Conservation (phyloP, 192 early-diverging fungal species). For the Phlyctochytrium planicorne region DNA sequence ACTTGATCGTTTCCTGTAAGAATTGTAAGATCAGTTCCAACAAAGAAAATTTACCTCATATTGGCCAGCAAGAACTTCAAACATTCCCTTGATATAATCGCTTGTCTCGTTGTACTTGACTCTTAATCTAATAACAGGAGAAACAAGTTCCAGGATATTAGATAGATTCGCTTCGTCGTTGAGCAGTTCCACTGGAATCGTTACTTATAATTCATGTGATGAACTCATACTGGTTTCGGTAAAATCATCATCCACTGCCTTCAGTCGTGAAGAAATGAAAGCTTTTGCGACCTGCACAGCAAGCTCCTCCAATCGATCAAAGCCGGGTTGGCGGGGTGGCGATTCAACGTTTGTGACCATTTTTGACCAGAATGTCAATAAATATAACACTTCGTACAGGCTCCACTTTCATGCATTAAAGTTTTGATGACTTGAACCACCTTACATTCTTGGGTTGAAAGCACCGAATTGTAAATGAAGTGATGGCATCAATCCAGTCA, state of each 20-base stretch:
- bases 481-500: conserved; percentile 64
- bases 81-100: conserved; percentile 44
- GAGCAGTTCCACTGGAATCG: conserved; percentile 47
- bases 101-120: conserved; percentile 60
- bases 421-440: not conserved
- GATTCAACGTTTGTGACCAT: conserved; percentile 50
- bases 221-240: conserved; percentile 46
- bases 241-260: conserved; percentile 48
- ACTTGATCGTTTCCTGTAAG: too few relatives aligned
- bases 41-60: conserved; percentile 52
- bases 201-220: not conserved
- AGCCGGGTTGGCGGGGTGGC: conserved; percentile 17
- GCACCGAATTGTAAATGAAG: conserved; percentile 63
- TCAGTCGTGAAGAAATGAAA: conserved; percentile 53
- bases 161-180: conserved; percentile 69
- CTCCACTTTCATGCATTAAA: conserved; percentile 23
- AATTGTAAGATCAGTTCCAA: not conserved
- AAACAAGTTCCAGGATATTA: conserved; percentile 67
- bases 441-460: conserved; percentile 64
- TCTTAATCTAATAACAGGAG: conserved; percentile 61
- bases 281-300: conserved; percentile 40
- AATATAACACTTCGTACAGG: conserved; percentile 65
- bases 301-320: conserved; percentile 19
- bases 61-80: conserved; percentile 61
- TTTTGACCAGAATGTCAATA: conserved; percentile 87